Evolutionary conservation across 1,284 basidiomycete species (phyloP), one percentile per base, ranked within the genome.

Genomic region (Ustilago esculenta): DNA sequence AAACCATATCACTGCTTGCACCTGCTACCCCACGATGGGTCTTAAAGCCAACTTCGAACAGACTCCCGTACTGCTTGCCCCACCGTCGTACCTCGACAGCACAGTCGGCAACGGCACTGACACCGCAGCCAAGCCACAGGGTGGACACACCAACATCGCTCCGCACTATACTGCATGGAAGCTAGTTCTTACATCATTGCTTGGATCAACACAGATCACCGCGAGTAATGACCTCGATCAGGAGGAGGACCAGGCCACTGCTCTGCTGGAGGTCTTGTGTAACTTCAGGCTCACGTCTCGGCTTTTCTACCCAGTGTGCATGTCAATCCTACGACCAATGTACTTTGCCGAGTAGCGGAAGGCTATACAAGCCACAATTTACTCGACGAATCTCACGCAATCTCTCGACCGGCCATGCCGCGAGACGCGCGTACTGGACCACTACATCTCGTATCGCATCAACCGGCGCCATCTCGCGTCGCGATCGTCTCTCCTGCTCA

Each of bases 391-490:
- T 23, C 49, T 64, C 25, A 32, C 2, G 12, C 35, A 25, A 25
- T 15, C 33, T 1, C 50, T 63, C 21, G 54, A 63, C 18, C 54
- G 15, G 4, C 53, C 61, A 1, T 45, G 51, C 18, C 52, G 67
- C 1, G 67, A 71, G 20, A 56, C 45, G 4, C 61, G 67, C 21
- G 67, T 65, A 11, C 50, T 71, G 4, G 67, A 71, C 30, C 67
- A 66, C 43, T 71, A 60, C 53, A 54, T 71, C 42, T 55, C 57
- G 12, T 65, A 60, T 14, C 46, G 61, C 20, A 56, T 71, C 50
- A 48, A 54, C 10, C 57, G 61, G 5, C 56, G 53, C 17, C 35
- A 36, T 11, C 45, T 57, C 15, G 49, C 49, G 4, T 41, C 43
- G 0, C 61, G 51, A 20, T 65, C 61, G 2, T 53, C 49, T 8